Percentiles rank a stretch among this genome's conserved stretches.
Conservation (phyloP, 1,284 basidiomycete species). For the Sporisorium reilianum region DNA sequence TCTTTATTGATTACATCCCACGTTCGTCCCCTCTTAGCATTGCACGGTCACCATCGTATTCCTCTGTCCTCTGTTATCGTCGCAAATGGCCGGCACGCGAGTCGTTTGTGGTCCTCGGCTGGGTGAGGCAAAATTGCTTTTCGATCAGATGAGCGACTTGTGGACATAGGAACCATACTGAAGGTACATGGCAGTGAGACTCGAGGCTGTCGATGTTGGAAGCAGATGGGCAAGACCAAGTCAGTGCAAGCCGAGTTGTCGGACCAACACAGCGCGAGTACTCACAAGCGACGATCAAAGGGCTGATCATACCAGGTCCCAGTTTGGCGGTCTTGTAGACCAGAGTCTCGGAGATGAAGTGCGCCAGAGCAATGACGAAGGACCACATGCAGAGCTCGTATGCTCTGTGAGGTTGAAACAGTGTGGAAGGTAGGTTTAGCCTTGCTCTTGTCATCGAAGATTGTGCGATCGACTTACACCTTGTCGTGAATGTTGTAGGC, state of each 20-base stretch:
- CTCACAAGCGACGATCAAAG: slow-evolving; percentile 89
- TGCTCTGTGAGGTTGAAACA: slow-evolving; percentile 30
- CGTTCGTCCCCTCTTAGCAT: background rate
- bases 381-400: slow-evolving; percentile 89
- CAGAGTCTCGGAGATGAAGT: slow-evolving; percentile 87
- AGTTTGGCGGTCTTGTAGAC: slow-evolving; percentile 83
- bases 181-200: slow-evolving; percentile 35
- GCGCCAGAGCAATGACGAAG: slow-evolving; percentile 88
- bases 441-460: no score
- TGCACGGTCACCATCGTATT: background rate
- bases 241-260: background rate
- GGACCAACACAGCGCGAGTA: slow-evolving; percentile 19
- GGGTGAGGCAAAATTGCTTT: background rate
- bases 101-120: background rate
- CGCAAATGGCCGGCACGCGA: no score
- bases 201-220: slow-evolving; percentile 25
- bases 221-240: background rate
- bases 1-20: background rate
- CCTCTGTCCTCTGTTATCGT: background rate
- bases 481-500: slow-evolving; percentile 65
- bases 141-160: background rate
- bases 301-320: slow-evolving; percentile 77
- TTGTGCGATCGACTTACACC: slow-evolving; percentile 25
- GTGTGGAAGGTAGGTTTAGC: slow-evolving; percentile 1
- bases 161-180: slow-evolving; percentile 26